Conservation (phyloP, 1,139 yeast species). For the Citeromyces hawaiiensis region DNA sequence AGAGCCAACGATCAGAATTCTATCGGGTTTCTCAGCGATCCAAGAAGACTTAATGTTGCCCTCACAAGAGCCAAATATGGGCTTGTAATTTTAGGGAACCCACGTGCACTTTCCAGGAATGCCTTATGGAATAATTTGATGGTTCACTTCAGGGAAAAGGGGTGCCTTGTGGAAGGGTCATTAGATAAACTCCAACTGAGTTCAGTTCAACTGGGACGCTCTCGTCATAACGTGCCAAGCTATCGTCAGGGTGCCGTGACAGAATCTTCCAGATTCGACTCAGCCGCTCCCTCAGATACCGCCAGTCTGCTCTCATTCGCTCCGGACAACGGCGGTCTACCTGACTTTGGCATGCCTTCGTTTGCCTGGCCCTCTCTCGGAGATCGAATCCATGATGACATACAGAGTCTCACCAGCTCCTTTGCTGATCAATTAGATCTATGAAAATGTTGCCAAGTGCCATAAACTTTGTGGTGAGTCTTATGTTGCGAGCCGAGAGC, state of each 20-base stretch:
- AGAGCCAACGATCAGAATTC: conserved; percentile 68
- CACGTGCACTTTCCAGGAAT: conserved; percentile 61
- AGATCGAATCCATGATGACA: conserved; percentile 21
- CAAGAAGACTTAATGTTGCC: conserved; percentile 78
- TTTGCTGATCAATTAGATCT: conserved; percentile 29
- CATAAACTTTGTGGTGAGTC: too few relatives aligned
- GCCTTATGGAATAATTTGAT: conserved; percentile 70
- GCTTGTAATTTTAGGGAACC: conserved; percentile 69
- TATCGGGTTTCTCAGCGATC: conserved; percentile 78
- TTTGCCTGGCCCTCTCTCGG: conserved; percentile 20
- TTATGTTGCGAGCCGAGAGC: too few relatives aligned
- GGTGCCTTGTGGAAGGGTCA: conserved; percentile 89
- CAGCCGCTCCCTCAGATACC: conserved; percentile 22
- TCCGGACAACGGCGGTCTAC: conserved; percentile 15
- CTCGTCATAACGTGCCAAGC: neutral
- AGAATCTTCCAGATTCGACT: neutral
- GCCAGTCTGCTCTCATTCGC: conserved; percentile 35
- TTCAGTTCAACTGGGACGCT: conserved; percentile 9
- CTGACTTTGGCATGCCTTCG: conserved; percentile 8
- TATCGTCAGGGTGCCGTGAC: neutral
- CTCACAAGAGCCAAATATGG: conserved; percentile 80
- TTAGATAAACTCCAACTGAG: conserved; percentile 68
- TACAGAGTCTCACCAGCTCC: conserved; percentile 29
- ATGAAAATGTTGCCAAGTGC: neutral
- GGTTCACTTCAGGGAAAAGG: conserved; percentile 69